Conservation (phyloP, 306 rosid species). For the barrel medic (Medicago truncatula) region DNA sequence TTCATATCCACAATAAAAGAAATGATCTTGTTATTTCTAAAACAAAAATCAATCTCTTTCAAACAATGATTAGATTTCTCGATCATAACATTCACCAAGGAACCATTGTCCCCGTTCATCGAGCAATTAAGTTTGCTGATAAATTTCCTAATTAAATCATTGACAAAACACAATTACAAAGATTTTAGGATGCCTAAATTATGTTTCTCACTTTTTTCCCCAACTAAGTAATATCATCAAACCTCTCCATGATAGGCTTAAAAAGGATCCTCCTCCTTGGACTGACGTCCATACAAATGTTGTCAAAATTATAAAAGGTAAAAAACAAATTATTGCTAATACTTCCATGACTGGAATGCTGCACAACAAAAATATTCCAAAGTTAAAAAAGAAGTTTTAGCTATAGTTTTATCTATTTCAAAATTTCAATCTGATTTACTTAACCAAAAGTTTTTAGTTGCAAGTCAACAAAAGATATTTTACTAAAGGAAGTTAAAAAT, state of each 20-base stretch:
- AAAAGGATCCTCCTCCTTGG: neutral
- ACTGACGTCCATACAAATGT: neutral
- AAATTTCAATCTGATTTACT: neutral
- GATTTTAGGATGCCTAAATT: neutral
- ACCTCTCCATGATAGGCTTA: neutral
- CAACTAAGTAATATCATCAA: neutral
- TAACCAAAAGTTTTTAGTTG: neutral
- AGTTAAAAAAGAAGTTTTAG: neutral
- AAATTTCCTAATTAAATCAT: neutral
- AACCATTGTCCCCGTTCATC: neutral
- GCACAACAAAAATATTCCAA: neutral
- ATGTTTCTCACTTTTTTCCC: neutral
- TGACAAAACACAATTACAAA: neutral
- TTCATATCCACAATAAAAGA: neutral
- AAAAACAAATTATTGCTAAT: neutral
- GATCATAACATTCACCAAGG: neutral
- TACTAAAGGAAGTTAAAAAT: neutral
- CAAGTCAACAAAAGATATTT: neutral
- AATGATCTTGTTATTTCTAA: neutral
- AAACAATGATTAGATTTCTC: neutral
- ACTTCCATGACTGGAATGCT: neutral
- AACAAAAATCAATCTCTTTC: neutral
- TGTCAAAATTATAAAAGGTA: too few relatives aligned
- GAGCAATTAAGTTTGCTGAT: neutral
- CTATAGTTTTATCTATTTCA: constrained; percentile 6